Evolutionary conservation across 2,329 filamentous ascomycete species (phyloP).

Genomic region (Incumbomyces lentus): DNA sequence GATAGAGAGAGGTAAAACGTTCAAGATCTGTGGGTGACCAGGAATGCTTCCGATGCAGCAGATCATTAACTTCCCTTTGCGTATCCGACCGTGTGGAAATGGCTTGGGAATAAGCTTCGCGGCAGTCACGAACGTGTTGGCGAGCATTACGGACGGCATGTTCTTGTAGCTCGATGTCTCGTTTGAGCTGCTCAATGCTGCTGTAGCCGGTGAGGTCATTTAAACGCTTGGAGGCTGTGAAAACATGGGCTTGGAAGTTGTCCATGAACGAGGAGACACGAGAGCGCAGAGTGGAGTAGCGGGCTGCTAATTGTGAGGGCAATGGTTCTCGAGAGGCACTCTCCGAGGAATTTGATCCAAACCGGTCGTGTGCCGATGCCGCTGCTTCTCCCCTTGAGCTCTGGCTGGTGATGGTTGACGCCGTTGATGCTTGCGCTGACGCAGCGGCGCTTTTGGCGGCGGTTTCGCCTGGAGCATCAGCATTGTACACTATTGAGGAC

Average conservation of each 20-base stretch:
- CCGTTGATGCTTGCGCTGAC: neutral
- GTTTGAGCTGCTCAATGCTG: conserved; percentile 76
- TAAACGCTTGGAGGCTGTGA: conserved; percentile 75
- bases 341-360: conserved; percentile 21
- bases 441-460: conserved; percentile 3
- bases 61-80: conserved; percentile 88
- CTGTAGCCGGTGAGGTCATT: conserved; percentile 94
- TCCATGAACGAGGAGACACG: conserved; percentile 72
- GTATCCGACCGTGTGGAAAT: conserved; percentile 75
- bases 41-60: conserved; percentile 85
- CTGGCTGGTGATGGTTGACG: neutral
- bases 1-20: conserved; percentile 85
- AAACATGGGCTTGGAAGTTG: conserved; percentile 71
- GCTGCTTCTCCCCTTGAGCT: neutral
- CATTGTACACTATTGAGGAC: conserved; percentile 17
- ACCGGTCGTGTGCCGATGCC: conserved; percentile 9
- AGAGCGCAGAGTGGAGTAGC: conserved; percentile 46
- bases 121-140: conserved; percentile 56
- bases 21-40: conserved; percentile 85
- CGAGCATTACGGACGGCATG: conserved; percentile 46
- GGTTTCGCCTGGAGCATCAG: conserved; percentile 3
- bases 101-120: conserved; percentile 69
- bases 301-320: conserved; percentile 43
- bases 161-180: conserved; percentile 61
- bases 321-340: conserved; percentile 26